Conservation (phyloP, 768 basidiomycete species). For the Agrocybe praecox region DNA sequence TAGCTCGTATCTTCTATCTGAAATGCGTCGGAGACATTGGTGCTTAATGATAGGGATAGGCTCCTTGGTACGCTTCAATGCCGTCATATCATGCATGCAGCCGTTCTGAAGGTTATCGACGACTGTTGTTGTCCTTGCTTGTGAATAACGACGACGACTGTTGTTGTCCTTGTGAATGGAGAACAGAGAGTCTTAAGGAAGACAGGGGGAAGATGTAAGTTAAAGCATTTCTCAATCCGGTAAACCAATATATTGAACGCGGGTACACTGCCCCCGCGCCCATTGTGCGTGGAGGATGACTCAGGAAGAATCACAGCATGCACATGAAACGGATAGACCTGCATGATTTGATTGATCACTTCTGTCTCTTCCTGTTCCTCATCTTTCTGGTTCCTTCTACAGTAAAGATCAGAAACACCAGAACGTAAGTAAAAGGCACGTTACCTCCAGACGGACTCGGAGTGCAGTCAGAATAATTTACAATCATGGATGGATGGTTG, state of each 20-base stretch:
- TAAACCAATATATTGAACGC: background rate
- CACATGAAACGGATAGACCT: background rate
- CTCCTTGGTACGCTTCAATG: constrained; percentile 4
- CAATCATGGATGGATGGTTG: too few relatives aligned
- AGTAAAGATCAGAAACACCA: too few relatives aligned
- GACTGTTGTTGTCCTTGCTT: too few relatives aligned
- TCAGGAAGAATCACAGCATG: background rate
- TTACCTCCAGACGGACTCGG: too few relatives aligned
- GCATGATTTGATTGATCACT: background rate
- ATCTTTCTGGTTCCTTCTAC: background rate
- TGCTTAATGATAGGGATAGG: constrained; percentile 8
- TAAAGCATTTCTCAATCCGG: background rate
- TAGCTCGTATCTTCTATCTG: constrained; percentile 18
- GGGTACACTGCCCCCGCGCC: background rate
- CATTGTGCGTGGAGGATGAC: background rate
- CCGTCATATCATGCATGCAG: constrained; percentile 12
- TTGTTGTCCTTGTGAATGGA: background rate
- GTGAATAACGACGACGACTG: background rate
- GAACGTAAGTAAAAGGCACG: too few relatives aligned
- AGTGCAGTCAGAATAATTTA: too few relatives aligned
- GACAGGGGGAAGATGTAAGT: background rate
- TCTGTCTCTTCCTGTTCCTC: background rate
- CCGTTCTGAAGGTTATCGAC: background rate
- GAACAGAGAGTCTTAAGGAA: background rate
- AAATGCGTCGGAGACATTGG: constrained; percentile 15